Conservation (phyloP, 345 rosid genomes). For the Punica granatum region DNA sequence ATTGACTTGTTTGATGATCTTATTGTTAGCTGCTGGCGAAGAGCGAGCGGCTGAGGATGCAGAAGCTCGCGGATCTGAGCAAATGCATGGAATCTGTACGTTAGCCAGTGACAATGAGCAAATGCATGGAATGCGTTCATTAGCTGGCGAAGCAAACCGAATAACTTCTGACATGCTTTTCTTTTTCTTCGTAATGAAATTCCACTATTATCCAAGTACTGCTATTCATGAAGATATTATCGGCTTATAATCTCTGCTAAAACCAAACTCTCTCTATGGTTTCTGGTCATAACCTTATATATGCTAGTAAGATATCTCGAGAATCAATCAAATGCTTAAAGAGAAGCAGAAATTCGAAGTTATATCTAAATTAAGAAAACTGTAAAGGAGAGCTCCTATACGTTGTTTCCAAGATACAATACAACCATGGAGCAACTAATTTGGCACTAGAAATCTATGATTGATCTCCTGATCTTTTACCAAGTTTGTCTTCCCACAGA, state of each 20-base stretch:
- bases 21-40: slow-evolving; percentile 43
- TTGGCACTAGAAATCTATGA: not conserved
- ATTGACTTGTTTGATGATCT: not conserved
- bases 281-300: no score
- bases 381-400: no score
- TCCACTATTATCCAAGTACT: not conserved
- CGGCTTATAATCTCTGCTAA: no score
- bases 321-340: not conserved
- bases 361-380: no score
- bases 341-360: no score
- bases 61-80: slow-evolving; percentile 68
- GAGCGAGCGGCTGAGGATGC: slow-evolving; percentile 67
- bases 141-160: not conserved
- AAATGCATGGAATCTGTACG: slow-evolving; percentile 32
- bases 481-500: slow-evolving; percentile 1
- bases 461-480: not conserved
- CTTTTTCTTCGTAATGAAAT: not conserved
- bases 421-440: not conserved
- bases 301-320: not conserved
- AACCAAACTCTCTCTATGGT: no score
- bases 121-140: no score
- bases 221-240: no score
- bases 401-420: no score
- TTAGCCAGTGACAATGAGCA: not conserved
- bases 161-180: not conserved